A percentile compares a stretch with the other conserved stretches of the same genome.
Evolutionary conservation across 148 eudicot genomes (phyloP).

Genomic region (Amaranthus cruentus): DNA sequence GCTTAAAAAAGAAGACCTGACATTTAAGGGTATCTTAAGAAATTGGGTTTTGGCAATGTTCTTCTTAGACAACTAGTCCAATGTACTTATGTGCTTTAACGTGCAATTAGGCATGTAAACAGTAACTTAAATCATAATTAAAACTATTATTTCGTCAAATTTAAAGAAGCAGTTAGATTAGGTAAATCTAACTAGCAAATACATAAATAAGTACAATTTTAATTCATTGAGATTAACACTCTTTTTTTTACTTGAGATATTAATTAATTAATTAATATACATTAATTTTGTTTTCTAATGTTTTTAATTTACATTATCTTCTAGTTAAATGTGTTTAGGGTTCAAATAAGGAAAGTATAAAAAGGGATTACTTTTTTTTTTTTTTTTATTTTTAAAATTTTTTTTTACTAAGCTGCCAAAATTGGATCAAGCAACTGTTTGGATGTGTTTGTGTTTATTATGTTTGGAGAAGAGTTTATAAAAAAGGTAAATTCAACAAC

Average conservation of each 20-base stretch:
- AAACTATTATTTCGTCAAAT: neutral
- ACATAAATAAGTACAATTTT: neutral
- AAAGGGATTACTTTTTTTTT: neutral
- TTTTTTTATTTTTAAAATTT: too few relatives aligned
- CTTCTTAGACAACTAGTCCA: neutral
- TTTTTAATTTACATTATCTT: neutral
- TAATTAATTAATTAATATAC: neutral
- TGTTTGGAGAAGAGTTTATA: constrained; percentile 1
- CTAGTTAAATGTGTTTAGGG: neutral
- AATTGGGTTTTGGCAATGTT: neutral
- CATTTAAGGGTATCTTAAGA: neutral
- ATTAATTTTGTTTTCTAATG: neutral
- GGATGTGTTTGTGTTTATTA: constrained; percentile 16
- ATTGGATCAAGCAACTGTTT: neutral
- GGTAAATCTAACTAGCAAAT: neutral
- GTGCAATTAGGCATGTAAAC: neutral
- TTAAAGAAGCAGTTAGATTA: constrained; percentile 14
- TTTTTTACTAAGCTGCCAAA: neutral
- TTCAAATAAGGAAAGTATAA: neutral
- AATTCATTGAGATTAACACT: neutral
- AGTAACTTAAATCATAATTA: neutral
- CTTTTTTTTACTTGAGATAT: too few relatives aligned
- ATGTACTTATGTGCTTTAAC: constrained; percentile 1
- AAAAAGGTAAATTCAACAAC: constrained; percentile 13
- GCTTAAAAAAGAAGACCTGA: too few relatives aligned